Percentiles rank a stretch among this genome's conserved stretches.
Evolutionary conservation across 345 rosid genomes (phyloP).

Genomic region (Dovyalis caffra): DNA sequence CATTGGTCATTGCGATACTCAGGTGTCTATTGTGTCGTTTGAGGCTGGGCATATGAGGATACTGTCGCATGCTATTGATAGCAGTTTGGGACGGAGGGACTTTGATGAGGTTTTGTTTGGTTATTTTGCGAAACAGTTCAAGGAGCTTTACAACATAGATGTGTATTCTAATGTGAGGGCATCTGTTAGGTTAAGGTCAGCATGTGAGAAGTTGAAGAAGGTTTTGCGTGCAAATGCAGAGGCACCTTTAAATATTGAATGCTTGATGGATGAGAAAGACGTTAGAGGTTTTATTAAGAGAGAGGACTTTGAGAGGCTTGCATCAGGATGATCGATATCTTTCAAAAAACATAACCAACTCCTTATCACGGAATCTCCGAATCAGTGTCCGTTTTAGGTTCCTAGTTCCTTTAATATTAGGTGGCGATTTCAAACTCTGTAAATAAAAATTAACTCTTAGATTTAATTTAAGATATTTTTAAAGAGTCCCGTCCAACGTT

Average conservation of each 20-base stretch:
- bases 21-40: slow-evolving; percentile 50
- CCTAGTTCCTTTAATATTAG: too few species aligned
- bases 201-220: slow-evolving; percentile 66
- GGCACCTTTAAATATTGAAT: slow-evolving; percentile 60
- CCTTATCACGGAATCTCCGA: too few species aligned
- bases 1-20: slow-evolving; percentile 62
- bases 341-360: too few species aligned
- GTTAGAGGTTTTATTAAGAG: slow-evolving; percentile 58
- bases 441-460: too few species aligned
- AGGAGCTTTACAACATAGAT: slow-evolving; percentile 50
- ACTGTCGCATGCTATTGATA: slow-evolving; percentile 55
- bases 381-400: too few species aligned
- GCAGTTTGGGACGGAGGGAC: slow-evolving; percentile 58
- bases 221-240: slow-evolving; percentile 64
- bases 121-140: slow-evolving; percentile 55
- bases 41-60: slow-evolving; percentile 54
- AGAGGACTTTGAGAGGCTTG: slow-evolving; percentile 57
- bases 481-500: too few species aligned
- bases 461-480: too few species aligned
- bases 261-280: slow-evolving; percentile 70
- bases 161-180: slow-evolving; percentile 54
- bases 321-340: too few species aligned
- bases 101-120: slow-evolving; percentile 55
- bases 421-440: too few species aligned
- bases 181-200: slow-evolving; percentile 50